Percentiles rank a stretch among this genome's conserved stretches.
These are phyloP conservation scores for Plantago elongata DNA, from an alignment of 257 asterid genomes.

Conservation along the genomic window DNA sequence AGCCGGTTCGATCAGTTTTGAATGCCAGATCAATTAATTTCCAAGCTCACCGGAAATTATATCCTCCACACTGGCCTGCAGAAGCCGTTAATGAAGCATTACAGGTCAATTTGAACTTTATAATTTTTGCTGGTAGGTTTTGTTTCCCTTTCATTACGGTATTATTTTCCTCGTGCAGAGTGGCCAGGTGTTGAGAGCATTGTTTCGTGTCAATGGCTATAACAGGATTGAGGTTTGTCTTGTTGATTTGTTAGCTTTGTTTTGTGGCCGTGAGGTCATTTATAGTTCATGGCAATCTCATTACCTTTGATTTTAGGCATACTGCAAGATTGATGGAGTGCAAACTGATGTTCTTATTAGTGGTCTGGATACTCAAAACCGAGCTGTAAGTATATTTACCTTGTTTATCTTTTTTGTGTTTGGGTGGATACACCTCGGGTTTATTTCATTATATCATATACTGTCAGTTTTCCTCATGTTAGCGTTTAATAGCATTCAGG, in stretches of 20 bases:
- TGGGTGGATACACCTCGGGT: background rate
- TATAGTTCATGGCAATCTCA: conserved; percentile 10
- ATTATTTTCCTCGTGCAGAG: conserved; percentile 39
- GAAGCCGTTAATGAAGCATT: conserved; percentile 29
- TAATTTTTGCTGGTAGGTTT: background rate
- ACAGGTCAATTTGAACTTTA: conserved; percentile 27
- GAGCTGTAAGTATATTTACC: conserved; percentile 65
- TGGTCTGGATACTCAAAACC: conserved; percentile 65
- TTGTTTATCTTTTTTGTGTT: conserved; percentile 1
- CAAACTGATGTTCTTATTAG: conserved; percentile 63
- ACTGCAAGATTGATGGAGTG: conserved; percentile 81
- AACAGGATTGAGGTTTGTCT: conserved; percentile 72
- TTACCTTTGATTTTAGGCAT: conserved; percentile 50
- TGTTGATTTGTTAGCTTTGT: background rate
- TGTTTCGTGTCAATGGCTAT: conserved; percentile 76
- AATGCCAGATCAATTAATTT: conserved; percentile 20
- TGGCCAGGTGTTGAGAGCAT: conserved; percentile 57
- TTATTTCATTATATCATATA: too few relatives aligned
- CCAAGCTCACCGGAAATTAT: conserved; percentile 21
- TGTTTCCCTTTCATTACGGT: conserved; percentile 9
- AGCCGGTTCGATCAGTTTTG: conserved; percentile 20
- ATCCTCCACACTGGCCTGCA: conserved; percentile 36
- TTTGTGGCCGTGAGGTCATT: background rate
- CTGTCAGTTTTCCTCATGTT: too few relatives aligned
- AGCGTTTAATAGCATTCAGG: too few relatives aligned